Conservation (phyloP, 768 basidiomycete species). For the Pleurotus citrinopileatus region DNA sequence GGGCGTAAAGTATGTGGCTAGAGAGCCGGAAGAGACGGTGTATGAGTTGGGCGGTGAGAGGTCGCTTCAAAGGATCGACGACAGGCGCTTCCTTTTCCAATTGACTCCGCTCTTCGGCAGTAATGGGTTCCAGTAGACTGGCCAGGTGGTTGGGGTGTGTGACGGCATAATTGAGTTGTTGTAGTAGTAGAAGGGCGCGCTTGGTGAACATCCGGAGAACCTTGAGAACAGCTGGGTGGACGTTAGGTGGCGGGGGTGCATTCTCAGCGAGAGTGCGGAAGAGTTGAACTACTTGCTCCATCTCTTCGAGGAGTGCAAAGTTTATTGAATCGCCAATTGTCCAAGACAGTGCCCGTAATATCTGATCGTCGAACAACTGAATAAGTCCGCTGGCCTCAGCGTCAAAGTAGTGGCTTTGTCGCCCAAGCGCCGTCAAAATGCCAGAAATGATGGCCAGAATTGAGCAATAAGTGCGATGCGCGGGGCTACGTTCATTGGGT, state of each 20-base stretch:
- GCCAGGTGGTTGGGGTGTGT: conserved; percentile 89
- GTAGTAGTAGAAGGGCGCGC: conserved; percentile 70
- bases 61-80: conserved; percentile 64
- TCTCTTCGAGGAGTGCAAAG: conserved; percentile 74
- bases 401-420: conserved; percentile 75
- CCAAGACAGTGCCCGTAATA: conserved; percentile 77
- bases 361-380: conserved; percentile 81
- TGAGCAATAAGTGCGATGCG: conserved; percentile 77
- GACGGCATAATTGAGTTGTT: conserved; percentile 86
- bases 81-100: conserved; percentile 63
- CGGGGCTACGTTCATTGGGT: conserved; percentile 73
- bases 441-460: conserved; percentile 81
- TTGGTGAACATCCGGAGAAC: conserved; percentile 68
- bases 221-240: conserved; percentile 52
- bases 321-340: conserved; percentile 78
- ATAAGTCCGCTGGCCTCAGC: conserved; percentile 84
- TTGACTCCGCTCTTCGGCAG: conserved; percentile 65
- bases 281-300: conserved; percentile 74
- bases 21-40: conserved; percentile 71
- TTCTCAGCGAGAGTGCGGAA: conserved; percentile 74
- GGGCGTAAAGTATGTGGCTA: conserved; percentile 63
- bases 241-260: conserved; percentile 40
- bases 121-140: conserved; percentile 76
- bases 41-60: conserved; percentile 68
- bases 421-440: conserved; percentile 60